phyloP scores from a whole-genome alignment of 768 basidiomycete species.

The Suillus paluster region DNA sequence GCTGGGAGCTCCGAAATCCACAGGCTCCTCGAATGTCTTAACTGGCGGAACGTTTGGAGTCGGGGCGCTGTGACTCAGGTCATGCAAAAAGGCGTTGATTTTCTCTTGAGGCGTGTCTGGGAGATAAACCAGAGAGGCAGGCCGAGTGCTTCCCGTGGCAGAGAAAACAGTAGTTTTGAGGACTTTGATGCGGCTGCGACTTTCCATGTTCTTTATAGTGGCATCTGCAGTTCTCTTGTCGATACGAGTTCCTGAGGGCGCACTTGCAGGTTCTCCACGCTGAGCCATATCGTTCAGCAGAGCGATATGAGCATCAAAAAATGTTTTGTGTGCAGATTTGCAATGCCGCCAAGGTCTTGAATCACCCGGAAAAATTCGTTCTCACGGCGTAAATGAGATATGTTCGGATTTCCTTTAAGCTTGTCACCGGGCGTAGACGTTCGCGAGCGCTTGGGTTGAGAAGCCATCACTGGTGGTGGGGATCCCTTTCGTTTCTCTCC shows the following conservation, averaged over 20 bases:
- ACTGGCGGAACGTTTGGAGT: constrained; percentile 39
- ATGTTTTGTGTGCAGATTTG: constrained; percentile 68
- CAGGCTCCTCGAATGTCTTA: constrained; percentile 55
- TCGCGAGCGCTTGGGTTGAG: constrained; percentile 25
- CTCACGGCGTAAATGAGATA: constrained; percentile 80
- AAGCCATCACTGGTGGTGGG: constrained; percentile 10
- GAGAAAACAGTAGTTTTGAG: constrained; percentile 67
- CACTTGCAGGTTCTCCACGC: constrained; percentile 72
- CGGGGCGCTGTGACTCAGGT: constrained; percentile 46
- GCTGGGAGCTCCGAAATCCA: constrained; percentile 57
- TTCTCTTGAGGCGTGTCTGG: constrained; percentile 56
- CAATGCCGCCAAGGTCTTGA: constrained; percentile 68
- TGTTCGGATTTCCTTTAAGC: constrained; percentile 55
- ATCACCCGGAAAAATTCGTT: constrained; percentile 76
- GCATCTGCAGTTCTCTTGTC: constrained; percentile 74
- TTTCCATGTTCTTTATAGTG: constrained; percentile 65
- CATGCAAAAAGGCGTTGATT: constrained; percentile 61
- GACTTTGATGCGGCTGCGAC: constrained; percentile 68
- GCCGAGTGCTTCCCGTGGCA: constrained; percentile 60
- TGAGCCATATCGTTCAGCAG: constrained; percentile 61
- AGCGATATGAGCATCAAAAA: constrained; percentile 69
- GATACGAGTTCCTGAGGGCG: constrained; percentile 65
- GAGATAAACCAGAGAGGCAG: constrained; percentile 67
- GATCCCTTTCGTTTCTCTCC: constrained; percentile 21
- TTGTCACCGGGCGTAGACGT: constrained; percentile 11